Conservation (phyloP, 805 yeast species). For the Hanseniaspora singularis region DNA sequence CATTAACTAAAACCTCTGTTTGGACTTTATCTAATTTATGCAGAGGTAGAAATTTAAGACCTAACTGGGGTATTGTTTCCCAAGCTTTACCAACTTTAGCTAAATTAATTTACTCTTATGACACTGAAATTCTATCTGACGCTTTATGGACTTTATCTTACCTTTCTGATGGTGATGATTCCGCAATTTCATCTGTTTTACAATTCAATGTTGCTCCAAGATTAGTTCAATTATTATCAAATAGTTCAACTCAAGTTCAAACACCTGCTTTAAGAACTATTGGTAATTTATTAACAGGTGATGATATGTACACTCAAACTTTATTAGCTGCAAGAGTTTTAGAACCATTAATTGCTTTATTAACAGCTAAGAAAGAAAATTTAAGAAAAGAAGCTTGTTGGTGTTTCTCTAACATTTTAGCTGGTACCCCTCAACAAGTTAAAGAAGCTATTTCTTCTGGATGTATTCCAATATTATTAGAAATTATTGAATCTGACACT, state of each 20-base stretch:
- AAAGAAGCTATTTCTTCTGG: conserved; percentile 94
- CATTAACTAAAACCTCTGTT: conserved; percentile 91
- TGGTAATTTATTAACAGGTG: conserved; percentile 96
- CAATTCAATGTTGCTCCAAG: conserved; percentile 93
- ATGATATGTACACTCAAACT: conserved; percentile 87
- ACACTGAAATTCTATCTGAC: conserved; percentile 86
- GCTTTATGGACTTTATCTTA: conserved; percentile 99
- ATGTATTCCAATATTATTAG: conserved; percentile 80
- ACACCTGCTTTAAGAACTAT: conserved; percentile 96
- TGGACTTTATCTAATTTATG: conserved; percentile 96
- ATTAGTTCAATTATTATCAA: conserved; percentile 78
- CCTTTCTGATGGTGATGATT: conserved; percentile 81
- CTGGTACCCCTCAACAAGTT: conserved; percentile 90
- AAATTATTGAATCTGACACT: conserved; percentile 70
- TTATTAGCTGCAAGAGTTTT: conserved; percentile 88
- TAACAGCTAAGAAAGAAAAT: conserved; percentile 77
- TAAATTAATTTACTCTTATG: conserved; percentile 77
- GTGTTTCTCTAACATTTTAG: conserved; percentile 96
- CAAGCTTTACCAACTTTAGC: conserved; percentile 85
- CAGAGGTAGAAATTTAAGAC: conserved; percentile 93
- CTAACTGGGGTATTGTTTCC: conserved; percentile 82
- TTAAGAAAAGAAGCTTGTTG: conserved; percentile 97
- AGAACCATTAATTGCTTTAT: conserved; percentile 67
- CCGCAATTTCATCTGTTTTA: conserved; percentile 90
- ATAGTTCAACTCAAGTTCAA: conserved; percentile 75